A percentile compares a stretch with the other conserved stretches of the same genome.
Conservation (phyloP, 2,329 filamentous ascomycete genomes). For the Fusarium multiceps region DNA sequence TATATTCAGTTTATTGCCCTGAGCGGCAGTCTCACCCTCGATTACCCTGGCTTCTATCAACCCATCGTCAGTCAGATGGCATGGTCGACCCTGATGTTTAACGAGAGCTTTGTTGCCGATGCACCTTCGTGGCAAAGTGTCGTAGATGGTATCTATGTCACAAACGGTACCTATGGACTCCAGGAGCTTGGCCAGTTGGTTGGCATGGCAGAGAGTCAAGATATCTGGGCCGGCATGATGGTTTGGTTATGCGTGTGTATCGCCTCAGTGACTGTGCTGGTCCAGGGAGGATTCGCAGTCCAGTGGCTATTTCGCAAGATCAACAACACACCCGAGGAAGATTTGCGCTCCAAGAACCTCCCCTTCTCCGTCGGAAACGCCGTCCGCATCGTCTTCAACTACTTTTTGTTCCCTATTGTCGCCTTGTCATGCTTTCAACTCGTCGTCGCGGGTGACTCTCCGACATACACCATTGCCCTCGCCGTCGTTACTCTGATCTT, state of each 20-base stretch:
- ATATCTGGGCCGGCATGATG: constrained; percentile 95
- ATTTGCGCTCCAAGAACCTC: constrained; percentile 89
- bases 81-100: constrained; percentile 94
- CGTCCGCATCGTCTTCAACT: constrained; percentile 90
- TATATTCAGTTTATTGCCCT: constrained; percentile 94
- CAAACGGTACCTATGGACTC: constrained; percentile 82
- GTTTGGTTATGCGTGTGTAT: constrained; percentile 88
- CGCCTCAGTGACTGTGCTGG: constrained; percentile 71
- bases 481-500: constrained; percentile 79
- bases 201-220: constrained; percentile 78
- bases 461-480: constrained; percentile 76
- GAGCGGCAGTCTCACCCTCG: constrained; percentile 85
- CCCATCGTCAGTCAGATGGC: constrained; percentile 87
- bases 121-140: constrained; percentile 73
- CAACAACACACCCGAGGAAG: constrained; percentile 81
- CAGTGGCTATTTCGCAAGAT: constrained; percentile 82
- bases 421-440: constrained; percentile 92
- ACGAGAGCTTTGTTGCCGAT: constrained; percentile 83
- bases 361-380: constrained; percentile 85
- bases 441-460: constrained; percentile 76
- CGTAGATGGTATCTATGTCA: constrained; percentile 87
- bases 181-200: constrained; percentile 82
- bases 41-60: constrained; percentile 95
- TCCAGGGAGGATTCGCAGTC: constrained; percentile 79
- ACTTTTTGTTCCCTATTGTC: constrained; percentile 87